A percentile compares a stretch with the other conserved stretches of the same genome.
phyloP scores from a whole-genome alignment of 2,329 filamentous ascomycete species.

The Diplodia corticola region DNA sequence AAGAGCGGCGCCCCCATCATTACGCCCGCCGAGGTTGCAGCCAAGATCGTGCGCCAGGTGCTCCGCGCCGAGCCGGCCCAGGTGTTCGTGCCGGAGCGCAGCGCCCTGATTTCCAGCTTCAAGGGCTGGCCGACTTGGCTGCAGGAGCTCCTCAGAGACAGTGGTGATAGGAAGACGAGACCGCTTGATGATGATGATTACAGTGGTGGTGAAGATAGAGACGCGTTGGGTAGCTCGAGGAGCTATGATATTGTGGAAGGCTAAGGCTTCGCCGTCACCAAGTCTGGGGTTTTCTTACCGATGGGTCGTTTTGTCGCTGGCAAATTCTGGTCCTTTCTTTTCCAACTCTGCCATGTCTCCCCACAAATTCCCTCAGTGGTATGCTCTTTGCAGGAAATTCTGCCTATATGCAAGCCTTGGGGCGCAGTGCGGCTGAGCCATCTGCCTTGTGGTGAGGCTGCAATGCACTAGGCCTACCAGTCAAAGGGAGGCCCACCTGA shows the following conservation, averaged over 20 bases:
- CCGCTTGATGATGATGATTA: neutral
- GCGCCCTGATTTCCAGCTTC: slow-evolving; percentile 26
- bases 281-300: neutral
- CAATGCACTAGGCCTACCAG: too few relatives aligned
- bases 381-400: too few relatives aligned
- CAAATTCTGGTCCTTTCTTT: neutral
- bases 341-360: neutral
- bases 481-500: too few relatives aligned
- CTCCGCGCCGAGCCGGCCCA: slow-evolving; percentile 30
- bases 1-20: slow-evolving; percentile 27
- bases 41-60: slow-evolving; percentile 32
- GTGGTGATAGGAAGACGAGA: neutral
- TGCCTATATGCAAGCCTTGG: too few relatives aligned
- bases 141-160: slow-evolving; percentile 29
- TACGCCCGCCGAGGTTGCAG: slow-evolving; percentile 29
- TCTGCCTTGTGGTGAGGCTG: too few relatives aligned
- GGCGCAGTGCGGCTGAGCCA: too few relatives aligned
- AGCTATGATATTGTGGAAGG: slow-evolving; percentile 13
- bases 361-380: too few relatives aligned
- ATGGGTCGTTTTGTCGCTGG: neutral
- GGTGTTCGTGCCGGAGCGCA: slow-evolving; percentile 28
- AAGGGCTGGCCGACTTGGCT: slow-evolving; percentile 31
- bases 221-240: neutral
- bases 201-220: neutral
- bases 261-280: neutral